A percentile compares a stretch with the other conserved stretches of the same genome.
phyloP scores from a whole-genome alignment of 495 filamentous ascomycete genomes.

The Talaromyces nanjingensis region DNA sequence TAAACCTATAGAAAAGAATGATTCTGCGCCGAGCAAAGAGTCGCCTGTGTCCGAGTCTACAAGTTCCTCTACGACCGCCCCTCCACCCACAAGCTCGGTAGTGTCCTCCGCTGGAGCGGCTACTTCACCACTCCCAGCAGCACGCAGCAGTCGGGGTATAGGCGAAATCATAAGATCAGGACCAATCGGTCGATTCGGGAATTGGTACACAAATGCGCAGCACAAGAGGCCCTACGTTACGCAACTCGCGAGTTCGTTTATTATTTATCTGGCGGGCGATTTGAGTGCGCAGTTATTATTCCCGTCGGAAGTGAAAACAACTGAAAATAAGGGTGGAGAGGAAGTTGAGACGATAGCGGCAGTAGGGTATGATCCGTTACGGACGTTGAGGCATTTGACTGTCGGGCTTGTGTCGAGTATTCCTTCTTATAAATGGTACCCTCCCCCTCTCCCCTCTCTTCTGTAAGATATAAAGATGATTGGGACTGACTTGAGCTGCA shows the following conservation, averaged over 20 bases:
- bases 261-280: constrained; percentile 77
- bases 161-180: constrained; percentile 53
- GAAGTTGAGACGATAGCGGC: constrained; percentile 17
- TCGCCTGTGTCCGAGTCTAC: background rate
- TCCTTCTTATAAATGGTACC: constrained; percentile 72
- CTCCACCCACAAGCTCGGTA: constrained; percentile 16
- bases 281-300: constrained; percentile 65
- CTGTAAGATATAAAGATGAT: background rate
- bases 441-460: constrained; percentile 9
- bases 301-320: constrained; percentile 20
- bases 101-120: constrained; percentile 32
- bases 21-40: background rate
- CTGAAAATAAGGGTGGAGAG: background rate
- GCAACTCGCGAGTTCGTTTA: constrained; percentile 65
- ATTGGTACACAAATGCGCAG: constrained; percentile 61
- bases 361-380: constrained; percentile 58
- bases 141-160: constrained; percentile 45
- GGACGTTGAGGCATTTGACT: constrained; percentile 62
- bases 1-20: background rate
- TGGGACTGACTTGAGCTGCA: constrained; percentile 16
- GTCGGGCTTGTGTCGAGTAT: constrained; percentile 68
- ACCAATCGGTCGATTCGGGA: constrained; percentile 30
- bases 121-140: constrained; percentile 25
- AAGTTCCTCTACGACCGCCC: constrained; percentile 3
- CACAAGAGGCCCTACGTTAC: constrained; percentile 64